Percentiles rank a stretch among this genome's conserved stretches.
Evolutionary conservation across 2,329 filamentous ascomycete genomes (phyloP).

Genomic region (Pyrenochaeta sp.): DNA sequence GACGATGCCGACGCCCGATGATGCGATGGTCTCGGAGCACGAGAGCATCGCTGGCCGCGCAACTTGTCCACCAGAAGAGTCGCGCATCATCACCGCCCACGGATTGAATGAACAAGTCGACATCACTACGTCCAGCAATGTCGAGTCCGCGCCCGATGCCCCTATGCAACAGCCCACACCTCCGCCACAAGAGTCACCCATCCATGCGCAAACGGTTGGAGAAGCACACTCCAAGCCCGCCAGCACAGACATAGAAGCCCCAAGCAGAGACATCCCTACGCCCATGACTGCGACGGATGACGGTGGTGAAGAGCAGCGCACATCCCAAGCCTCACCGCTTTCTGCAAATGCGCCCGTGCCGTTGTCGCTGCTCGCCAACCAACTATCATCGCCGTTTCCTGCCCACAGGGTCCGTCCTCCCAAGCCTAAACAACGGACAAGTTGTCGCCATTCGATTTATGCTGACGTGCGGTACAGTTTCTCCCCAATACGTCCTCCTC

Average conservation of each 20-base stretch:
- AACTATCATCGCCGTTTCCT: conserved; percentile 44
- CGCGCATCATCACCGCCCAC: conserved; percentile 36
- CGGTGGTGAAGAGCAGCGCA: conserved; percentile 43
- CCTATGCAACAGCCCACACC: conserved; percentile 47
- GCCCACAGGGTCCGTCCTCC: conserved; percentile 42
- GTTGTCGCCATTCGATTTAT: background rate
- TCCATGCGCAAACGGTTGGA: conserved; percentile 21
- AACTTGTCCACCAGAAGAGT: conserved; percentile 60
- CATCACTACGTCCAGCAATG: conserved; percentile 23
- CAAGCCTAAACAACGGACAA: background rate
- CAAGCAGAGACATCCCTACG: conserved; percentile 48
- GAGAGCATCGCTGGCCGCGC: conserved; percentile 55
- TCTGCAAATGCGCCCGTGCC: conserved; percentile 35
- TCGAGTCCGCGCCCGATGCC: conserved; percentile 19
- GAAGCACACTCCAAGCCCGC: conserved; percentile 41
- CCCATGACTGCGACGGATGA: conserved; percentile 50
- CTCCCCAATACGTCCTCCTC: conserved; percentile 84
- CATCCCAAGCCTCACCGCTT: conserved; percentile 43
- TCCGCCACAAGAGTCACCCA: conserved; percentile 41
- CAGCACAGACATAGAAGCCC: conserved; percentile 43
- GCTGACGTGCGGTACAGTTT: conserved; percentile 60
- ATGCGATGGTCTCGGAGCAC: conserved; percentile 54
- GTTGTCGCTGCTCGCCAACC: conserved; percentile 33
- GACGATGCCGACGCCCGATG: conserved; percentile 61
- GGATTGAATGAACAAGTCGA: conserved; percentile 43